Percentiles rank a stretch among this genome's conserved stretches.
These are phyloP conservation scores for Trichoderma semiorbis DNA, from an alignment of 2,329 filamentous ascomycete genomes.

Conservation along the genomic window DNA sequence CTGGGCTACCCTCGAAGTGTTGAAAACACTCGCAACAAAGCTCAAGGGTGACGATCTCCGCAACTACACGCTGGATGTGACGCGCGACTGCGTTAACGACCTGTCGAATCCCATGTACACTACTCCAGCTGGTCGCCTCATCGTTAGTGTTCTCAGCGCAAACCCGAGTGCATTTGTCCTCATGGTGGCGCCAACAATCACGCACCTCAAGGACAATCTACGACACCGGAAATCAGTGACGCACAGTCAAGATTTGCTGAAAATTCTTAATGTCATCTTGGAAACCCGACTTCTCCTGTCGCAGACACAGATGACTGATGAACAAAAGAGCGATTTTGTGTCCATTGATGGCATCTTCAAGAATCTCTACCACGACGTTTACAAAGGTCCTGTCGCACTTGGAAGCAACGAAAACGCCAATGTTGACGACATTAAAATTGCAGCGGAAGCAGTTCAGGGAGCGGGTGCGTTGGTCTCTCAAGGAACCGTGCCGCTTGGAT, in stretches of 20 bases:
- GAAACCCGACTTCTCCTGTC: slow-evolving; percentile 43
- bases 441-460: slow-evolving; percentile 45
- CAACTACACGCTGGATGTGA: slow-evolving; percentile 46
- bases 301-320: slow-evolving; percentile 31
- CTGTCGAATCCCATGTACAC: slow-evolving; percentile 52
- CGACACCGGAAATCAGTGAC: slow-evolving; percentile 47
- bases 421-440: slow-evolving; percentile 39
- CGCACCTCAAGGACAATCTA: slow-evolving; percentile 50
- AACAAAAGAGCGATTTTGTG: slow-evolving; percentile 38
- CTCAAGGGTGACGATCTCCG: slow-evolving; percentile 44
- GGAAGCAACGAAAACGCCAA: slow-evolving; percentile 28
- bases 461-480: slow-evolving; percentile 45
- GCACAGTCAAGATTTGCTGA: slow-evolving; percentile 51
- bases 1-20: slow-evolving; percentile 52
- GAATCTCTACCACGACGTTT: slow-evolving; percentile 43
- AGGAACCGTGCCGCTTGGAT: slow-evolving; percentile 16
- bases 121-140: slow-evolving; percentile 48
- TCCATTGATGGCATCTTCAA: slow-evolving; percentile 37
- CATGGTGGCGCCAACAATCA: slow-evolving; percentile 44
- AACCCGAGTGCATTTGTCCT: slow-evolving; percentile 47
- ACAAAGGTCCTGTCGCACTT: slow-evolving; percentile 36
- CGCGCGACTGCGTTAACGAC: slow-evolving; percentile 52
- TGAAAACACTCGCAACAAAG: slow-evolving; percentile 46
- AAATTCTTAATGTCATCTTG: slow-evolving; percentile 49
- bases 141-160: slow-evolving; percentile 50